phyloP scores from a whole-genome alignment of 1,139 yeast genomes.

The Nakaseomyces glabratus region DNA sequence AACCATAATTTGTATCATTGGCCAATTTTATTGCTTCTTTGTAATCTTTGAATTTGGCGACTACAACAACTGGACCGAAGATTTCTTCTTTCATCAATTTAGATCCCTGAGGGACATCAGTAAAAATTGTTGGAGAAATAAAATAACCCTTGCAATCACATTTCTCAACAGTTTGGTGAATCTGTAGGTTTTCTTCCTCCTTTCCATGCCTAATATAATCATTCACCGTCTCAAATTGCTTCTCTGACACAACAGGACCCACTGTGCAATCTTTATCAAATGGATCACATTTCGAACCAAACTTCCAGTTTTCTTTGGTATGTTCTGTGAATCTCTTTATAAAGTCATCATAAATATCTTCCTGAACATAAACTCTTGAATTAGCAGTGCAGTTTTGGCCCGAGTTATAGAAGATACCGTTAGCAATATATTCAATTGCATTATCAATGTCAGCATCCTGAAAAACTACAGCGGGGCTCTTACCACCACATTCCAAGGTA shows the following conservation, averaged over 20 bases:
- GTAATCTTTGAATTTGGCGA: constrained; percentile 56
- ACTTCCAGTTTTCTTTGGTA: constrained; percentile 42
- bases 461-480: constrained; percentile 65
- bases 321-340: constrained; percentile 41
- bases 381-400: constrained; percentile 93
- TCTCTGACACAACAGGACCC: constrained; percentile 71
- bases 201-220: constrained; percentile 60
- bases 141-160: constrained; percentile 45
- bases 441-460: constrained; percentile 69
- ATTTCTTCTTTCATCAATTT: constrained; percentile 62
- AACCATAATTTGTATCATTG: constrained; percentile 65
- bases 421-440: constrained; percentile 79
- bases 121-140: constrained; percentile 60
- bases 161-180: constrained; percentile 16
- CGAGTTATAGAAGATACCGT: constrained; percentile 74
- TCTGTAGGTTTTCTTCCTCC: constrained; percentile 39
- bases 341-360: constrained; percentile 54
- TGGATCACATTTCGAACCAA: constrained; percentile 40
- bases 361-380: constrained; percentile 72
- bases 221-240: constrained; percentile 45
- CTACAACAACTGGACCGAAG: constrained; percentile 88
- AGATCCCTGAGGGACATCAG: constrained; percentile 51
- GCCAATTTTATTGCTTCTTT: constrained; percentile 68
- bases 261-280: constrained; percentile 49
- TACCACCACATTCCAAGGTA: constrained; percentile 91